Evolutionary conservation across 2,329 filamentous ascomycete species (phyloP).

Genomic region (Botrytis paeoniae): DNA sequence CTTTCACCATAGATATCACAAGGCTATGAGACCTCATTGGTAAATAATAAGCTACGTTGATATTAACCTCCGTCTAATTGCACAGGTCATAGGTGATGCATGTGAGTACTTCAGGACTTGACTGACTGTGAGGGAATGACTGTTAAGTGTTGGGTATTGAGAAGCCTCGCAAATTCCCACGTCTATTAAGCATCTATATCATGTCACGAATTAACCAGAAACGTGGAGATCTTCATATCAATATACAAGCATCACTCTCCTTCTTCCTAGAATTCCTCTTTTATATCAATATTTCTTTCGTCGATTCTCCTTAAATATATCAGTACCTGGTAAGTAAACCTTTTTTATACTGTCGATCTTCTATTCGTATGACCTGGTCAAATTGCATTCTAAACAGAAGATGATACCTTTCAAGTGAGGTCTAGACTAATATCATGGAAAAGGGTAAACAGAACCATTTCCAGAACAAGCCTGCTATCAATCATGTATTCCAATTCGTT

Average conservation of each 20-base stretch:
- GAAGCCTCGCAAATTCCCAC: neutral
- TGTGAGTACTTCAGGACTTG: neutral
- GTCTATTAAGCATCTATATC: slow-evolving; percentile 1
- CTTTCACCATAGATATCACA: neutral
- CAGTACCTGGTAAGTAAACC: neutral
- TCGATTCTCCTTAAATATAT: neutral
- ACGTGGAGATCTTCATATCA: neutral
- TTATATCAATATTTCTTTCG: neutral
- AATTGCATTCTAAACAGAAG: neutral
- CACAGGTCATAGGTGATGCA: neutral
- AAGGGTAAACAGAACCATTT: slow-evolving; percentile 15
- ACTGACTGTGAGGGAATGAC: neutral
- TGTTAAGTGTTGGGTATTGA: neutral
- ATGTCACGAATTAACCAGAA: neutral
- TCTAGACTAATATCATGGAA: slow-evolving; percentile 16
- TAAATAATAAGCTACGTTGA: neutral
- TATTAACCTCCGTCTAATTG: neutral
- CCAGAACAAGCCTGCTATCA: neutral
- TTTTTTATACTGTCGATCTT: neutral
- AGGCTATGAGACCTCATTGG: slow-evolving; percentile 5
- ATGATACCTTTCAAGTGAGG: slow-evolving; percentile 7
- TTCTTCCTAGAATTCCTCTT: neutral
- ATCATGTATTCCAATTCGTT: slow-evolving; percentile 7
- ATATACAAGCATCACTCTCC: neutral
- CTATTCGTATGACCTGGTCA: neutral